Evolutionary conservation across 1,284 basidiomycete genomes (phyloP), one percentile per base, ranked within the genome.

Genomic region (Ceratobasidium sp.): DNA sequence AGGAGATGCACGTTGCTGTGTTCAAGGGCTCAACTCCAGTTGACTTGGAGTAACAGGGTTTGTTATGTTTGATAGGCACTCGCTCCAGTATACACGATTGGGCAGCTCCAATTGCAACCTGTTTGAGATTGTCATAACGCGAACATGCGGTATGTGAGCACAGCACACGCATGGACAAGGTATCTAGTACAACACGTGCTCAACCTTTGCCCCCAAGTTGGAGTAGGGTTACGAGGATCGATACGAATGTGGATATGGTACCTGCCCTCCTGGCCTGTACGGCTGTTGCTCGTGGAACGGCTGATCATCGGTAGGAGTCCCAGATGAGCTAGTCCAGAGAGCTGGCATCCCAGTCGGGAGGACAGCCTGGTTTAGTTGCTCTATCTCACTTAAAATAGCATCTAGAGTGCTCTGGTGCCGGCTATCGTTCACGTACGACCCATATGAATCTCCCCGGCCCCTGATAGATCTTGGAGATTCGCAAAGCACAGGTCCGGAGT

Each of bases 1-100:
- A 65, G 62, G 62, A 41, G 62, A 65, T 5, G 18, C 62, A 65
- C 66, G 66, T 54, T 68, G 27, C 23, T 33, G 50, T 35, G 46
- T 30, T 54, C 46, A 38, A 65, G 33, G 62, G 62, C 66, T 35
- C 50, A 54, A 48, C 66, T 68, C 66, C 66, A 52, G 23, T 68
- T 4, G 27, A 10, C 7, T 68, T 52, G 50, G 62, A 65, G 62
- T 20, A 68, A 35, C 48, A 35, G 41, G 16, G 27, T 68, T 52
- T 48, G 18, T 54, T 54, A 54, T 68, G 41, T 54, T 52, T 68
- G 48, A 68, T 20, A 52, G 66, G 66, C 30, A 68, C 50, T 65
- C 44, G 62, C 41, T 65, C 48, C 41, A 65, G 62, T 64, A 48
- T n/a, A 65, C 27, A 65, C 62, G 23, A 27, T 65, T 23, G 23